Evolutionary conservation across 176 grass and related monocot species (phyloP), one percentile per base, ranked within the genome.

Genomic region (Aegilops tauschii): DNA sequence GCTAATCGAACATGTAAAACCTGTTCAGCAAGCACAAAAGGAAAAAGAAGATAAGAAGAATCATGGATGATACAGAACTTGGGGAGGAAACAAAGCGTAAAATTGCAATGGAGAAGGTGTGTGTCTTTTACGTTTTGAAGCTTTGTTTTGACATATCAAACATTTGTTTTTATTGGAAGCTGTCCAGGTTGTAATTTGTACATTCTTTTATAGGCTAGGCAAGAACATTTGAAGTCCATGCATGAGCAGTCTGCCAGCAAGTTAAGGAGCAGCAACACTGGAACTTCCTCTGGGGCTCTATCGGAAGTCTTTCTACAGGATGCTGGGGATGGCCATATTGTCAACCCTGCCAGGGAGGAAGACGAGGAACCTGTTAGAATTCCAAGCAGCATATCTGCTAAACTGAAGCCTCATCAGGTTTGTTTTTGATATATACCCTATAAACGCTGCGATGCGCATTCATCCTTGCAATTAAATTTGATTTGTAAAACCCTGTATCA

Each of bases 141-240:
- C 27, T 86, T 68, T 70, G 68, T 69, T 76, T 76, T 76, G 8
- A 23, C 56, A 20, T 65, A 76, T 16, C 76, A 20, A 63, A 71
- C 9, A 23, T 77, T 8, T 90, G 4, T 44, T 63, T 36, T 81
- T 66, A 66, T 77, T 36, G 63, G 50, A 56, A 67, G 23, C 61
- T 76, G 52, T 63, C 30, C 76, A 73, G 47, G 85, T 40, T 80
- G 12, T 88, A 76, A 83, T 63, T 37, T 74, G 31, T 34, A 69
- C 27, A 78, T 82, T 65, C 64, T 87, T 86, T 80, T 92, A 67
- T 84, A 99, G 97, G 97, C 92, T 85, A 96, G 97, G 85, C 94
- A 99, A 94, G 94, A 96, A 69, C 97, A 99, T 91, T 73, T 99
- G 86, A 99, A 94, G 73, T 94, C 90, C 80, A 94, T 99, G 97